Base-by-base conservation (phyloP, 1,139 yeast genomes). In the Yamadazyma atmosphaerica region DNA sequence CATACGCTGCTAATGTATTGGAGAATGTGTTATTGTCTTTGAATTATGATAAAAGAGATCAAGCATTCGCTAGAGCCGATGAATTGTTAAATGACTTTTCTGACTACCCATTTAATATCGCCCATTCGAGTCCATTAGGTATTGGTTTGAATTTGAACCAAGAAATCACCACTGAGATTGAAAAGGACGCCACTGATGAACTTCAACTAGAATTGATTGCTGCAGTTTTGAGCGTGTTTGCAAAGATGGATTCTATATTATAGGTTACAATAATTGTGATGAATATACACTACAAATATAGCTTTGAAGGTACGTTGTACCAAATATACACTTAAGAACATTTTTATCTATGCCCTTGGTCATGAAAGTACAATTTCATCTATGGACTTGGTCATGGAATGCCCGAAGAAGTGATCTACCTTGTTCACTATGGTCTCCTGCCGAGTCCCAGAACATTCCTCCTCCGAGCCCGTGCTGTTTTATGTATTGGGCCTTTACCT, bases 401-500 rank as follows among this genome's bases (percentile, higher is more conserved):
- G 53, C 61, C 14, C 45, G 39, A 79, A 55, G 1, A 21, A 28
- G 11, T 15, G 5, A 9, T 28, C 12, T 4, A 21, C 10, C 78
- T 71, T 19, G 22, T 30, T 66, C 39, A n/a, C n/a, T 28, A 32
- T 54, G 45, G 52, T 88, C 96, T 0, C 95, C 96, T 39, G 83
- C 72, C 0, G 95, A 83, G 52, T 89, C 96, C 98, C 98, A 92
- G 83, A 88, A 89, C 81, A 92, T 82, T 0, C 87, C 96, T 1
- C 98, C 98, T 0, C 83, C 95, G 8, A 88, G 64, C 0, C 64
- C 52, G 5, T 67, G 63, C 33, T 61, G 52, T 19, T 47, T 50
- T 7, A 83, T 78, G 50, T 78, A 89, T 22, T 64, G 54, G 0
- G 89, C 90, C 56, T 92, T 92, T 19, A 56, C 54, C 8, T 60